Percentiles rank a stretch among this genome's conserved stretches.
phyloP scores from a whole-genome alignment of 202 grass and related monocot genomes.

The Panicum virgatum region DNA sequence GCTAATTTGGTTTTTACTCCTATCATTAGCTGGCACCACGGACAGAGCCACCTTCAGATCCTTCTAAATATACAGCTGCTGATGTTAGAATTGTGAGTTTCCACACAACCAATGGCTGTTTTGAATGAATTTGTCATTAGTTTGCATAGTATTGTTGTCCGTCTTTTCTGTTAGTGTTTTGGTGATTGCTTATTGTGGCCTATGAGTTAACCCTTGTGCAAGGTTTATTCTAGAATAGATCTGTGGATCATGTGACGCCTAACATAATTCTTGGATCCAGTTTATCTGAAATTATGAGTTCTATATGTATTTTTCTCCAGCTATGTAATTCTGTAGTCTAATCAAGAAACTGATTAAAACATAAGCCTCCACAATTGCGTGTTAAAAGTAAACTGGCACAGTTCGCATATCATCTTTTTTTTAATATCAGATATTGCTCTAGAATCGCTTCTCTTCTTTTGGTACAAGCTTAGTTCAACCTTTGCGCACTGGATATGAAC shows the following conservation, averaged over 20 bases:
- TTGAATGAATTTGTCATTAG: background rate
- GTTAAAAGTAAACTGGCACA: conserved; percentile 13
- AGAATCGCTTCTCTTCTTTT: background rate
- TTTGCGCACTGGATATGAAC: background rate
- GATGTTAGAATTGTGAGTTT: conserved; percentile 99
- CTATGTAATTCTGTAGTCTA: background rate
- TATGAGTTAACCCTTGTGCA: background rate
- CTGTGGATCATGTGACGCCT: background rate
- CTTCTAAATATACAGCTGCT: conserved; percentile 71
- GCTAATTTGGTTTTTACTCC: conserved; percentile 31
- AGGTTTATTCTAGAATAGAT: background rate
- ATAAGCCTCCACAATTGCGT: background rate
- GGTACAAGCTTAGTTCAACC: background rate
- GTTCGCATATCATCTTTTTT: background rate
- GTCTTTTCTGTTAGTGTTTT: conserved; percentile 14
- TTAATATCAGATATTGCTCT: conserved; percentile 9
- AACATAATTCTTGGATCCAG: background rate
- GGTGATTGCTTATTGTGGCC: conserved; percentile 17
- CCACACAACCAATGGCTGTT: conserved; percentile 6
- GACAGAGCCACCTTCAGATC: conserved; percentile 59
- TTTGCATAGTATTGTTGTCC: background rate
- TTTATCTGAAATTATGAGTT: background rate
- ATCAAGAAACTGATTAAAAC: conserved; percentile 3
- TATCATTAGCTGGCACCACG: conserved; percentile 58
- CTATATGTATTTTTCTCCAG: background rate